These are phyloP conservation scores for Zelonia costaricensis DNA, from an alignment of 208 protist genomes.

Conservation along the genomic window DNA sequence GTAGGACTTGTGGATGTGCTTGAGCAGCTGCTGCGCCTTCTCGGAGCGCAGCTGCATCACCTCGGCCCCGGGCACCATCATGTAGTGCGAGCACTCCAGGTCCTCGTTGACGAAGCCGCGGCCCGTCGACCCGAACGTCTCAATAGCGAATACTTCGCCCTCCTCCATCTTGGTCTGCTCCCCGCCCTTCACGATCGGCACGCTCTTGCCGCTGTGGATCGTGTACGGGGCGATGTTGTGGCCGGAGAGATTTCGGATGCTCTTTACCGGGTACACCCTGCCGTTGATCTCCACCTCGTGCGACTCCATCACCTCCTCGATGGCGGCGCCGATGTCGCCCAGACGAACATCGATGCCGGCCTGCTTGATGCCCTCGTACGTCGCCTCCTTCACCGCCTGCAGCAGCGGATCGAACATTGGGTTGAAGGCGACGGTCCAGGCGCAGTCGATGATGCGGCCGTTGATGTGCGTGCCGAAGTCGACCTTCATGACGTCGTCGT, in stretches of 20 bases:
- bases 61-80: constrained; percentile 92
- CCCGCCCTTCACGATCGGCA: constrained; percentile 98
- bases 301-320: constrained; percentile 98
- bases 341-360: constrained; percentile 97
- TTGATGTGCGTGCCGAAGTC: constrained; percentile 99
- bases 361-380: constrained; percentile 96
- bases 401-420: constrained; percentile 96
- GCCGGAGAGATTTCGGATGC: constrained; percentile 98
- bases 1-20: constrained; percentile 92
- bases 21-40: constrained; percentile 92
- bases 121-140: constrained; percentile 99
- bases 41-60: constrained; percentile 68
- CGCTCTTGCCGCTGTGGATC: constrained; percentile 99
- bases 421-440: constrained; percentile 98
- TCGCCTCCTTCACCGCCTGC: constrained; percentile 96
- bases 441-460: constrained; percentile 97
- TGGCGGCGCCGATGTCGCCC: constrained; percentile 94
- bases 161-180: constrained; percentile 96
- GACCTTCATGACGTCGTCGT: constrained; percentile 98
- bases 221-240: constrained; percentile 98
- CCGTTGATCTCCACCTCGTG: constrained; percentile 96
- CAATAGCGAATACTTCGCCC: constrained; percentile 99
- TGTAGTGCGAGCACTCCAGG: constrained; percentile 98
- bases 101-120: constrained; percentile 95
- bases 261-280: constrained; percentile 94